These are phyloP conservation scores for Pugionium cornutum DNA, from an alignment of 345 rosid species.

Conservation along the genomic window DNA sequence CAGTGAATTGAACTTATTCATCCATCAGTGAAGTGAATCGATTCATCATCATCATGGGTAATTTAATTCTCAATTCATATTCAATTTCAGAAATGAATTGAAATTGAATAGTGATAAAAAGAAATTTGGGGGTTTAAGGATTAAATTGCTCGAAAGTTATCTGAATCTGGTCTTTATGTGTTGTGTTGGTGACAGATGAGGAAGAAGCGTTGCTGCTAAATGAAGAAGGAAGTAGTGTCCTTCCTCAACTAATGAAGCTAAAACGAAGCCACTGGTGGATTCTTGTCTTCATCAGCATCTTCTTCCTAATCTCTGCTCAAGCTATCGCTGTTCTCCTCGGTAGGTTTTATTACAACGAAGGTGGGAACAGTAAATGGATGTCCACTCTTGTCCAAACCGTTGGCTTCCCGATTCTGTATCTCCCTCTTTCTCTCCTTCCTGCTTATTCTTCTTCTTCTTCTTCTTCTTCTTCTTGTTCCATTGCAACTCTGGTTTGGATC, in stretches of 20 bases:
- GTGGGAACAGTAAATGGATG: conserved; percentile 43
- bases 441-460: conserved; percentile 48
- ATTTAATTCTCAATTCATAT: too few relatives aligned
- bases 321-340: conserved; percentile 55
- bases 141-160: conserved; percentile 1
- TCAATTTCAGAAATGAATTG: too few relatives aligned
- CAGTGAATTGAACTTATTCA: too few relatives aligned
- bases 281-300: conserved; percentile 43
- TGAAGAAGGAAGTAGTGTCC: conserved; percentile 12
- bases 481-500: conserved; percentile 41
- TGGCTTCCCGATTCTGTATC: conserved; percentile 63
- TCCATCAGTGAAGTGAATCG: too few relatives aligned
- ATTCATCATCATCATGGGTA: too few relatives aligned
- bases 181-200: conserved; percentile 17
- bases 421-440: conserved; percentile 58
- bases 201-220: conserved; percentile 9
- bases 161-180: not conserved
- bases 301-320: conserved; percentile 60
- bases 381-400: conserved; percentile 40
- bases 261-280: conserved; percentile 67
- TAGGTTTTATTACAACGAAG: conserved; percentile 30
- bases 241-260: conserved; percentile 37
- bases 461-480: conserved; percentile 43
- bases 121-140: too few relatives aligned
- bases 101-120: too few relatives aligned